Conservation (phyloP, 1,139 yeast species). For the Suhomyces yuchorum region DNA sequence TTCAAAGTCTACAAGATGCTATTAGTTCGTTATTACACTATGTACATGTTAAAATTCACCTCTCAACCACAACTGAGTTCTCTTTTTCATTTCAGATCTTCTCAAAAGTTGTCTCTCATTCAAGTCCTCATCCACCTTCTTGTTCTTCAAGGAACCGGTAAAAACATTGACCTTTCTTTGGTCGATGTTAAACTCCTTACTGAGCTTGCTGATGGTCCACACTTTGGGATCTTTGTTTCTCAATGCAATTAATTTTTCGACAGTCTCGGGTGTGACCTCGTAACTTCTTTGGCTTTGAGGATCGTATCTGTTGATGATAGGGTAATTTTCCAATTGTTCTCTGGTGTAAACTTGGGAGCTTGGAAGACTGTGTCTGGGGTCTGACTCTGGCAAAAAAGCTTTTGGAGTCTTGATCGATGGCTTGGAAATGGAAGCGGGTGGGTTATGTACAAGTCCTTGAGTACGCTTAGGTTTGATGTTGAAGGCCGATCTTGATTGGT, state of each 20-base stretch:
- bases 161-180: slow-evolving; percentile 32
- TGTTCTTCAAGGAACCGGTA: slow-evolving; percentile 23
- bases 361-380: slow-evolving; percentile 53
- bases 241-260: slow-evolving; percentile 60
- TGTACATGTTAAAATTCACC: slow-evolving; percentile 42
- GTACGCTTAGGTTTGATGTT: slow-evolving; percentile 46
- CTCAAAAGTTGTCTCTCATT: slow-evolving; percentile 42
- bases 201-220: slow-evolving; percentile 71
- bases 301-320: slow-evolving; percentile 42
- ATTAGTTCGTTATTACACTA: slow-evolving; percentile 2
- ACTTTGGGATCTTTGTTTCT: slow-evolving; percentile 62
- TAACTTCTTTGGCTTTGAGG: slow-evolving; percentile 50
- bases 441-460: slow-evolving; percentile 43
- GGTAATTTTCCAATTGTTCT: slow-evolving; percentile 56
- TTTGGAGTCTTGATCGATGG: slow-evolving; percentile 56
- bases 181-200: slow-evolving; percentile 55
- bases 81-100: slow-evolving; percentile 43
- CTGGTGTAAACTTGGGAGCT: slow-evolving; percentile 28
- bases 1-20: not conserved
- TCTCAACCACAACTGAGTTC: slow-evolving; percentile 64
- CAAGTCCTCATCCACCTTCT: slow-evolving; percentile 17
- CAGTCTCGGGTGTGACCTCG: slow-evolving; percentile 61
- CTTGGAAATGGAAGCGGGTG: slow-evolving; percentile 31
- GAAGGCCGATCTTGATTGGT: slow-evolving; percentile 41
- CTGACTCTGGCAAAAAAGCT: slow-evolving; percentile 67